phyloP scores from a whole-genome alignment of 768 basidiomycete species.

The Tubosaeta brunneosetosa region DNA sequence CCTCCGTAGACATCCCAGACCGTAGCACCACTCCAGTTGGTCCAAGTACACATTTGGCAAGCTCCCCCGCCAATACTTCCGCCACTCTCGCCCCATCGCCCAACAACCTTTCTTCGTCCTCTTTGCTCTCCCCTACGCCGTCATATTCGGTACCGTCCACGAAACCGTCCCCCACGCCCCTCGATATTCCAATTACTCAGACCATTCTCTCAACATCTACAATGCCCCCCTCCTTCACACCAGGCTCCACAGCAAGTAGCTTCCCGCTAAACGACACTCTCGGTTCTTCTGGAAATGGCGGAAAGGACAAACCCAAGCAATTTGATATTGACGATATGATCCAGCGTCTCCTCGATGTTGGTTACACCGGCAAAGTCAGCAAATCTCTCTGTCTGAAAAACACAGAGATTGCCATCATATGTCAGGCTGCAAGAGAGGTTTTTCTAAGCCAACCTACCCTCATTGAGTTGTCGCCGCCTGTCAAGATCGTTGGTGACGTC shows the following conservation, averaged over 20 bases:
- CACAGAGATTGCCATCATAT: slow-evolving; percentile 89
- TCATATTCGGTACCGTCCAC: slow-evolving; percentile 13
- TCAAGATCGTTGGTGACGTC: slow-evolving; percentile 99
- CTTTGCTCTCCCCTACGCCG: slow-evolving; percentile 29
- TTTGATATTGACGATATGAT: slow-evolving; percentile 99
- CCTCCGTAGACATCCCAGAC: slow-evolving; percentile 31
- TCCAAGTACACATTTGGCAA: slow-evolving; percentile 35
- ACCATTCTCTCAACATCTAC: slow-evolving; percentile 79
- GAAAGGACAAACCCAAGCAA: slow-evolving; percentile 58
- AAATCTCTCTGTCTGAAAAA: slow-evolving; percentile 96
- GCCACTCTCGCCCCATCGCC: slow-evolving; percentile 36
- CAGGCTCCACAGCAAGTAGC: slow-evolving; percentile 44
- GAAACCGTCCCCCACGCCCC: slow-evolving; percentile 48
- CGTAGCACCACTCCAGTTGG: slow-evolving; percentile 36
- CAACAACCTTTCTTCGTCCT: slow-evolving; percentile 37
- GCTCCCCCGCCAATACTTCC: slow-evolving; percentile 29
- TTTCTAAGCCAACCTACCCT: slow-evolving; percentile 96
- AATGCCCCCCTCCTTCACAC: slow-evolving; percentile 43
- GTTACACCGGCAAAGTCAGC: slow-evolving; percentile 97
- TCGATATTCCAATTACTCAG: slow-evolving; percentile 76
- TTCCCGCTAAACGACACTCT: slow-evolving; percentile 33
- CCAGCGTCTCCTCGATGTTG: slow-evolving; percentile 89
- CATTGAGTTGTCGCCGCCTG: slow-evolving; percentile 94
- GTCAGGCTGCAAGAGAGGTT: slow-evolving; percentile 92
- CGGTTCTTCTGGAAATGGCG: slow-evolving; percentile 33